Percentiles rank a stretch among this genome's conserved stretches.
These are phyloP conservation scores for Tetracladium maxilliforme DNA, from an alignment of 2,329 filamentous ascomycete genomes.

Conservation along the genomic window DNA sequence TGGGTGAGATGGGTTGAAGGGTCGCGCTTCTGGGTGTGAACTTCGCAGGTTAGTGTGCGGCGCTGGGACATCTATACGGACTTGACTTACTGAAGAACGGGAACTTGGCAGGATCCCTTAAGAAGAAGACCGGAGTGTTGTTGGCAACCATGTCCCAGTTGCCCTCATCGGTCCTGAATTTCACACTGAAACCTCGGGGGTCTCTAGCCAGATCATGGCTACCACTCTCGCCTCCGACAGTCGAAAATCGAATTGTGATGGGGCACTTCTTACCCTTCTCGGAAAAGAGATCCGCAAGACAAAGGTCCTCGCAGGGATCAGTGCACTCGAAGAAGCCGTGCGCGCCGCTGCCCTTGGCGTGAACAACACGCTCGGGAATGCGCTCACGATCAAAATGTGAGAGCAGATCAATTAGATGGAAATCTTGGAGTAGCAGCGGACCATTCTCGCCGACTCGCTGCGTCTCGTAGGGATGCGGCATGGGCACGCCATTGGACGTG, in stretches of 20 bases:
- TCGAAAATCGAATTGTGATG: slow-evolving; percentile 55
- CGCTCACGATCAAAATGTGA: slow-evolving; percentile 40
- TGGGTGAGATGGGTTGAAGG: slow-evolving; percentile 52
- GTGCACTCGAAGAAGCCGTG: slow-evolving; percentile 40
- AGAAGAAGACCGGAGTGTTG: slow-evolving; percentile 63
- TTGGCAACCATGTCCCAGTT: slow-evolving; percentile 61
- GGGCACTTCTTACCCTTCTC: slow-evolving; percentile 53
- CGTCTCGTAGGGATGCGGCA: slow-evolving; percentile 40
- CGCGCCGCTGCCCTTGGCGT: slow-evolving; percentile 42
- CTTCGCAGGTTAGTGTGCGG: no score
- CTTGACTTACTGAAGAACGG: slow-evolving; percentile 59
- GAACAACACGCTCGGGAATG: slow-evolving; percentile 46
- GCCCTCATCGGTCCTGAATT: slow-evolving; percentile 61
- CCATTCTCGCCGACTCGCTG: slow-evolving; percentile 42
- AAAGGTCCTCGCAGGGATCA: slow-evolving; percentile 35
- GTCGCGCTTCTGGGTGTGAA: slow-evolving; percentile 63
- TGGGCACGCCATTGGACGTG: slow-evolving; percentile 38
- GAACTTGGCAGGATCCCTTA: slow-evolving; percentile 61
- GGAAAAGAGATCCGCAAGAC: slow-evolving; percentile 34
- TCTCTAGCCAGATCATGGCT: slow-evolving; percentile 60
- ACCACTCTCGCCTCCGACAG: slow-evolving; percentile 59
- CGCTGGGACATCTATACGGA: no score
- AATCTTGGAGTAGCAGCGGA: slow-evolving; percentile 47
- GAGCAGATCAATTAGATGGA: slow-evolving; percentile 48
- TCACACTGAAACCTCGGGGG: slow-evolving; percentile 57